Base-by-base conservation (phyloP, 805 yeast genomes). In the Starmera quercuum region DNA sequence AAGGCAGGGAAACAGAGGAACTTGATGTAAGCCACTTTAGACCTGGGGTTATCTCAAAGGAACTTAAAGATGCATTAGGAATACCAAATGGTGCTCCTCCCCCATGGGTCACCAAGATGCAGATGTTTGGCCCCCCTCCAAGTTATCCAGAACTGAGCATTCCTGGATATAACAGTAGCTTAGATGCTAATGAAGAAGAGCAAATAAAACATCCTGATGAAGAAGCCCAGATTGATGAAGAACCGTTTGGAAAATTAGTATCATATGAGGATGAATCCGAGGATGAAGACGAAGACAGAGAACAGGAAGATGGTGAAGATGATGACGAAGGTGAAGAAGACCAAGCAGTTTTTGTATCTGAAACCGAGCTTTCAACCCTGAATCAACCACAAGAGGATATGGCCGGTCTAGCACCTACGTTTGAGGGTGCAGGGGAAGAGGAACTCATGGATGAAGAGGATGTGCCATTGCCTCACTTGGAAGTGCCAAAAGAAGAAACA, bases 91-190 rank as follows among this genome's bases (percentile, higher is more conserved):
- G 64, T 2, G 53, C 50, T 5, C 57, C 64, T 26, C 60, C 63
- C 2, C 95, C 96, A 0, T 90, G 97, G 97, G 66, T 79, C 16
- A 54, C 66, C 3, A 70, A 71, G 24, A 79, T 88, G 83, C 68
- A 68, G 34, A 64, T 71, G 35, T 47, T 72, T 11, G 97, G 97
- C 0, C 75, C 82, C 19, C 95, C 97, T 0, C 95, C 95, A 0
- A 68, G 86, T 14, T 88, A 85, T 56, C 78, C 78, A 3, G 66
- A 71, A 25, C 59, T 85, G 53, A 59, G 65, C 22, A 69, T 84
- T 7, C 85, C 75, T 4, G 78, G 70, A 4, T 51, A 58, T 13
- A 70, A 70, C 40, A 64, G 70, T 40, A 68, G 58, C 11, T 54
- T 60, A 4, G 62, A 58, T 25, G 50, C 58, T n/a, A 68, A 56